phyloP scores from a whole-genome alignment of 768 basidiomycete species.

The Tulasnella sp. region DNA sequence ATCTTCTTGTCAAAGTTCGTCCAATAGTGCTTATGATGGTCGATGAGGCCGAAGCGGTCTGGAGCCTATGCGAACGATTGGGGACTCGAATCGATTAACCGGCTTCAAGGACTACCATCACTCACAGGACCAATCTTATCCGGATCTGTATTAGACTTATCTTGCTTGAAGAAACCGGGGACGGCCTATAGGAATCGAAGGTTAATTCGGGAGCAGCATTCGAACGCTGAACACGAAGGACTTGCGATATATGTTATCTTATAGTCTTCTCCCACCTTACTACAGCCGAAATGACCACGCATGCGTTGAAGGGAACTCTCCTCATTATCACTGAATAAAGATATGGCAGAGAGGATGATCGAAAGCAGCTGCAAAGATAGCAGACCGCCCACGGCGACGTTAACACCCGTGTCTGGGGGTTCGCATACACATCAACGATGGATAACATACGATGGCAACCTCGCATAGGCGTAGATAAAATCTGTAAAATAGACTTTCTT shows the following conservation, averaged over 20 bases:
- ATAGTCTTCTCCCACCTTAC: not conserved
- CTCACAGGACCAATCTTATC: not conserved
- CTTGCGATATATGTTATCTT: slow-evolving; percentile 14
- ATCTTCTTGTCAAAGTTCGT: slow-evolving; percentile 45
- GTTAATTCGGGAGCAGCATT: not conserved
- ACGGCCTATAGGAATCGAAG: slow-evolving; percentile 36
- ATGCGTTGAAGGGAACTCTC: not conserved
- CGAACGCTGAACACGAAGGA: not conserved
- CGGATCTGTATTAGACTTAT: slow-evolving; percentile 36
- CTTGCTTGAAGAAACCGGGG: slow-evolving; percentile 47
- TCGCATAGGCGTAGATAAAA: not conserved
- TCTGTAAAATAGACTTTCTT: not conserved
- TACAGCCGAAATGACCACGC: not conserved
- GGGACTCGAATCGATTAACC: slow-evolving; percentile 17
- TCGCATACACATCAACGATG: not conserved
- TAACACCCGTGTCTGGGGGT: not conserved
- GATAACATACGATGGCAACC: not conserved
- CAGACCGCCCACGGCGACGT: not conserved
- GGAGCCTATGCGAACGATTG: slow-evolving; percentile 38
- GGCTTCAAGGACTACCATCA: not conserved
- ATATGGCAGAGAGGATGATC: not conserved
- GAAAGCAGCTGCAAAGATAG: not conserved
- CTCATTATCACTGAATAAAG: not conserved
- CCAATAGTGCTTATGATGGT: slow-evolving; percentile 52
- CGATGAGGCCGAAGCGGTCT: slow-evolving; percentile 56